Conservation (phyloP, 2,329 filamentous ascomycete genomes). For the Fusarium sp. region DNA sequence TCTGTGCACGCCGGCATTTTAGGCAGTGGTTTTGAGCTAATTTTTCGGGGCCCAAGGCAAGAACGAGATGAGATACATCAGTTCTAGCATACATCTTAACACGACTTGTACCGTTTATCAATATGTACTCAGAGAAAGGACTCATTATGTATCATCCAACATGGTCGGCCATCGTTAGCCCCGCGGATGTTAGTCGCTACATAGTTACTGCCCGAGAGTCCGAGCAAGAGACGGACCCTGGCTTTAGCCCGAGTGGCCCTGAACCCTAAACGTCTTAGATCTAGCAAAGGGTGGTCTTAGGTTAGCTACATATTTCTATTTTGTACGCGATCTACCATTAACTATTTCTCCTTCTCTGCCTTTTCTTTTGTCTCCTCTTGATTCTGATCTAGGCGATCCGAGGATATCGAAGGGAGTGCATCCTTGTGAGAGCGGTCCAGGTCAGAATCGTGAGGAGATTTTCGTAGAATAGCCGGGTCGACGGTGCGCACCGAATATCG, state of each 20-base stretch:
- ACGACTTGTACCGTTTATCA: background rate
- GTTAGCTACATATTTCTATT: background rate
- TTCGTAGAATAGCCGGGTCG: no score
- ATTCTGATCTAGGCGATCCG: background rate
- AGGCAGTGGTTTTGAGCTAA: no score
- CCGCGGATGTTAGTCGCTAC: background rate
- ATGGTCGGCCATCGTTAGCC: no score
- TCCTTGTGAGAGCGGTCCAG: background rate
- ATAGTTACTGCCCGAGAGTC: background rate
- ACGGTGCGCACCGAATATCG: no score
- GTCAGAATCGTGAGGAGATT: background rate
- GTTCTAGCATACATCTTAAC: background rate
- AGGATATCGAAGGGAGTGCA: background rate
- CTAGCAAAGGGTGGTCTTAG: background rate
- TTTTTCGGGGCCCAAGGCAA: no score
- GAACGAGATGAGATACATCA: no score
- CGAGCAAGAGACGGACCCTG: background rate
- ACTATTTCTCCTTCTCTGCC: background rate
- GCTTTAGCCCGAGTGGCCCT: no score
- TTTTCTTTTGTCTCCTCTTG: background rate
- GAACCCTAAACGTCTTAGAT: background rate
- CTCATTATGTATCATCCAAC: background rate
- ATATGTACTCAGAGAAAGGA: background rate
- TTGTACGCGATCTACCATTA: background rate
- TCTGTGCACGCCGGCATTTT: background rate